A percentile compares a stretch with the other conserved stretches of the same genome.
Evolutionary conservation across 176 grass and related monocot species (phyloP).

Genomic region (Dactylis glomerata): DNA sequence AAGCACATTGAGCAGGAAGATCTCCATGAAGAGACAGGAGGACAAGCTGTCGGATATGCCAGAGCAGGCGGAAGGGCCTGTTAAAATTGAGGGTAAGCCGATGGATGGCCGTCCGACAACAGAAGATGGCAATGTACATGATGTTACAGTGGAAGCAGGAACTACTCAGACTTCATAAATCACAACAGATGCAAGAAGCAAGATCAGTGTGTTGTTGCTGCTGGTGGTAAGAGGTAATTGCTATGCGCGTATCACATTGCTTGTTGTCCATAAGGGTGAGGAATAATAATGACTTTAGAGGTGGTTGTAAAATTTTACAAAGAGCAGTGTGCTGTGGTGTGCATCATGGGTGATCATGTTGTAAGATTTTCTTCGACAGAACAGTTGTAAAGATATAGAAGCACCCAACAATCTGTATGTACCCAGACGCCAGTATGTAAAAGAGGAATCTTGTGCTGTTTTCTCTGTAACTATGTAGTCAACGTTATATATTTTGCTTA

Average conservation of each 20-base stretch:
- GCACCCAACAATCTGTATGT: not conserved
- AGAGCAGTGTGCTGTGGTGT: not conserved
- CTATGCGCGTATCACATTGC: not conserved
- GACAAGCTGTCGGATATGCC: conserved; percentile 36
- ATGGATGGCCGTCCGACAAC: conserved; percentile 1
- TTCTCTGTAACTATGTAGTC: not conserved
- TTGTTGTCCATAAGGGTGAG: conserved; percentile 25
- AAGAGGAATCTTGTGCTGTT: not conserved
- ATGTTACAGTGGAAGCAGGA: conserved; percentile 1
- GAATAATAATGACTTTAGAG: not conserved
- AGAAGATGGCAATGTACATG: conserved; percentile 18
- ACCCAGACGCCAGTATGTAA: not conserved
- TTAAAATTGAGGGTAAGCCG: conserved; percentile 27
- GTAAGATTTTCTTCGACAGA: conserved; percentile 8
- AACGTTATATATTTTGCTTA: not conserved
- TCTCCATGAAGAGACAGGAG: conserved; percentile 46
- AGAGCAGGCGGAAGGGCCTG: conserved; percentile 33
- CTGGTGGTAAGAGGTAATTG: not conserved
- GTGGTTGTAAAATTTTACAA: conserved; percentile 28
- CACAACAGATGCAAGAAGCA: not conserved
- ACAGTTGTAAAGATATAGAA: conserved; percentile 11
- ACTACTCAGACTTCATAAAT: not conserved
- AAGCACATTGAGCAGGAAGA: conserved; percentile 53
- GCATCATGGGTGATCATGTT: conserved; percentile 11
- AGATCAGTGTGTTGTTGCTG: not conserved